Base-by-base conservation (phyloP, 345 rosid genomes). In the Salix arbutifolia region DNA sequence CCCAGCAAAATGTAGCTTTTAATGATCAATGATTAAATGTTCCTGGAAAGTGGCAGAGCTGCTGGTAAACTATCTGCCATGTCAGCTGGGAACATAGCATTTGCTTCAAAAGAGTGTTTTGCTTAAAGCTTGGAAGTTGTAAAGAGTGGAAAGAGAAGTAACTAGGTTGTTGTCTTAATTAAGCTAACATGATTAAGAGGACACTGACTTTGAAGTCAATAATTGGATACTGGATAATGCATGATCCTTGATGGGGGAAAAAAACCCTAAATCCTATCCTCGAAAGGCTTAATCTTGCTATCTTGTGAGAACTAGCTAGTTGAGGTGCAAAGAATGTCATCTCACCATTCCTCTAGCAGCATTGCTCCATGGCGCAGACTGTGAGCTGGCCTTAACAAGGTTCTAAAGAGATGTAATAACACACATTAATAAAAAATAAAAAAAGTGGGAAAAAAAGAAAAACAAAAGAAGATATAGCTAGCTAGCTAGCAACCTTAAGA, bases 261-360 rank as follows among this genome's bases (percentile, higher is more conserved):
- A 38, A 38, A 42, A 0, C 1, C 52, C 52, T 4, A 46, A 46
- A 46, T 16, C 18, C 50, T 46, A 12, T 46, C 5, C 52, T 12
- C 6, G 52, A 3, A 46, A 46, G 52, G 52, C 52, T 14, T 14
- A 46, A 46, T 46, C 14, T 46, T 46, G 18, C 52, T 46, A 13
- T 46, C 52, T 46, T 46, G 12, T 31, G 35, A 28, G 68, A 65
- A 18, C 18, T 66, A 33, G 35, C 17, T 31, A 17, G 21, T 31
- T 66, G 69, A 14, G 69, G 21, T 66, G 69, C 37, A 66, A 40
- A 37, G 73, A 70, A 46, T 28, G n/a, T 44, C 23, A 37, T 73
- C 90, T 88, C 87, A 91, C 92, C 93, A 81, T 86, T 89, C 84
- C 87, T 83, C 79, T 84, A 50, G 88, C 80, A 40, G 86, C 75